Percentiles rank a stretch among this genome's conserved stretches.
Conservation (phyloP, 192 early-diverging fungal species). For the Pilobolus umbonatus region DNA sequence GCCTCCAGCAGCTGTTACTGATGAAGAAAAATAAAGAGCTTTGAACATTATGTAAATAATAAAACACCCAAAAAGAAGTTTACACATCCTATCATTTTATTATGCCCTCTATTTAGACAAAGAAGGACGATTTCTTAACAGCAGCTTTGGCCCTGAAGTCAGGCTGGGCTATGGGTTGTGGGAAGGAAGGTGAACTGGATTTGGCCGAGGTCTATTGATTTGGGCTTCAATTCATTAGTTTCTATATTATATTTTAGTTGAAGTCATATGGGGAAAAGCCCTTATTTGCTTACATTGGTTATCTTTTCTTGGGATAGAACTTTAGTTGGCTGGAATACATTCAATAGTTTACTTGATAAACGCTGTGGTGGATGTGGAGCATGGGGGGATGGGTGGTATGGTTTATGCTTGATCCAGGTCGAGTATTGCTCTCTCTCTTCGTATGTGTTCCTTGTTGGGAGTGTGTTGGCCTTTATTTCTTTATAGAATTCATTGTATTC, state of each 20-base stretch:
- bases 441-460: too few species aligned
- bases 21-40: constrained; percentile 13
- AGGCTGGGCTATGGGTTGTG: constrained; percentile 9
- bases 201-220: too few species aligned
- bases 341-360: constrained; percentile 7
- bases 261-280: too few species aligned
- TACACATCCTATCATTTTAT: neutral
- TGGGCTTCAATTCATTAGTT: too few species aligned
- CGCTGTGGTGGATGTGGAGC: neutral
- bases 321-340: constrained; percentile 10
- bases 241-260: too few species aligned
- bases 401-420: neutral
- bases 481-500: too few species aligned
- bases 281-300: too few species aligned
- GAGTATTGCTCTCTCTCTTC: constrained; percentile 6
- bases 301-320: too few species aligned
- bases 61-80: neutral
- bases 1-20: constrained; percentile 36
- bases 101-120: neutral
- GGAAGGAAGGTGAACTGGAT: too few species aligned
- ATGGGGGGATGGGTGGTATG: neutral
- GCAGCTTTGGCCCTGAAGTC: constrained; percentile 12
- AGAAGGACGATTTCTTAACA: constrained; percentile 3
- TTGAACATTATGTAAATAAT: neutral
- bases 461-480: neutral